phyloP scores from a whole-genome alignment of 176 grass and related monocot species.

The Oryza nivara region DNA sequence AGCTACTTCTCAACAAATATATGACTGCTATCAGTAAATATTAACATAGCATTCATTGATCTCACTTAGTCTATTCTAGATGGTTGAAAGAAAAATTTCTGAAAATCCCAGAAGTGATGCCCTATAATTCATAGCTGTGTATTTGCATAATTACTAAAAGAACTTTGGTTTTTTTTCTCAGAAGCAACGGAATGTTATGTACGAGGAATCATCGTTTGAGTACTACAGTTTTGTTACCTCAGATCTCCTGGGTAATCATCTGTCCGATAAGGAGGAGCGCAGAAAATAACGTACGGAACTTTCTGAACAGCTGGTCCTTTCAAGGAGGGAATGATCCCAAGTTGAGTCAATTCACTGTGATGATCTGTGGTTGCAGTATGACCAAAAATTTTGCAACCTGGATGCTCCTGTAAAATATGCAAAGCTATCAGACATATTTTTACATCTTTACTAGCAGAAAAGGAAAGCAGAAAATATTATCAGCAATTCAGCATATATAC shows the following conservation, averaged over 20 bases:
- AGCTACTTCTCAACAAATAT: not conserved
- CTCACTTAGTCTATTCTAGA: not conserved
- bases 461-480: not conserved
- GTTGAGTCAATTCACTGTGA: slow-evolving; percentile 67
- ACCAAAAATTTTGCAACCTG: slow-evolving; percentile 71
- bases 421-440: slow-evolving; percentile 21
- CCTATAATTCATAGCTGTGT: not conserved
- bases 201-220: not conserved
- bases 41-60: not conserved
- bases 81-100: not conserved
- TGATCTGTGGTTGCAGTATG: slow-evolving; percentile 79
- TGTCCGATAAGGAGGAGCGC: slow-evolving; percentile 74
- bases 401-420: slow-evolving; percentile 61
- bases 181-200: not conserved
- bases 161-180: not conserved
- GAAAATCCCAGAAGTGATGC: slow-evolving; percentile 2
- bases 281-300: slow-evolving; percentile 82
- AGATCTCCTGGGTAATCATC: slow-evolving; percentile 79
- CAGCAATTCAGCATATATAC: not conserved
- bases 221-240: slow-evolving; percentile 55
- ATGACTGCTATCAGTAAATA: not conserved
- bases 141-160: not conserved
- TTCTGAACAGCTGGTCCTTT: slow-evolving; percentile 56
- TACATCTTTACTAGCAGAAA: not conserved
- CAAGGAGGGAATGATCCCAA: slow-evolving; percentile 72